phyloP scores from a whole-genome alignment of 805 yeast genomes.

The Candida silvicultrix region DNA sequence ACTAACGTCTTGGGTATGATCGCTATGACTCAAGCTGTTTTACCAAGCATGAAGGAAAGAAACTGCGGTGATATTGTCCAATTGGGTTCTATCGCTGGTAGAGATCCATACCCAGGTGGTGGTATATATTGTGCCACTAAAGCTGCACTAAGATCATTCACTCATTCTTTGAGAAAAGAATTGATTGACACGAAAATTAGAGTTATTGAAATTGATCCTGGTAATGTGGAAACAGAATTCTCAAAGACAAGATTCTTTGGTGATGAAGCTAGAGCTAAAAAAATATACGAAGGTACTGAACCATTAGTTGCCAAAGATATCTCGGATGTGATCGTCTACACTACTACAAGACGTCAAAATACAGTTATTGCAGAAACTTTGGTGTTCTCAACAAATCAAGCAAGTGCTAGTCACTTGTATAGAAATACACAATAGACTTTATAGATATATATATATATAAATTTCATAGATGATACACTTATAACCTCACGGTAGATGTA shows the following conservation, averaged over 20 bases:
- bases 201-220: constrained; percentile 62
- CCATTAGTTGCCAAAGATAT: constrained; percentile 55
- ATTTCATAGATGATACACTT: not conserved
- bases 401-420: constrained; percentile 61
- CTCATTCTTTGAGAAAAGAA: constrained; percentile 70
- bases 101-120: constrained; percentile 78
- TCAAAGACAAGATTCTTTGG: constrained; percentile 56
- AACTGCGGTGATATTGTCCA: constrained; percentile 70
- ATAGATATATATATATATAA: not conserved
- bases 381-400: constrained; percentile 82
- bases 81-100: constrained; percentile 76
- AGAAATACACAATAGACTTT: constrained; percentile 23
- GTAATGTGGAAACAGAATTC: constrained; percentile 65
- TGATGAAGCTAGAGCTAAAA: constrained; percentile 44
- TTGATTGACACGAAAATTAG: constrained; percentile 61
- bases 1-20: constrained; percentile 88
- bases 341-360: constrained; percentile 47
- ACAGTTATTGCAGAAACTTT: constrained; percentile 68
- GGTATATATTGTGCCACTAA: constrained; percentile 73
- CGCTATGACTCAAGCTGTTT: constrained; percentile 70
- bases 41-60: constrained; percentile 64
- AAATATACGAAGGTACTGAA: constrained; percentile 48
- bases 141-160: constrained; percentile 67
- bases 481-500: not conserved
- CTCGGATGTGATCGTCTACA: constrained; percentile 51